A percentile compares a stretch with the other conserved stretches of the same genome.
Conservation (phyloP, 2,329 filamentous ascomycete genomes). For the Pseudogymnoascus destructans region DNA sequence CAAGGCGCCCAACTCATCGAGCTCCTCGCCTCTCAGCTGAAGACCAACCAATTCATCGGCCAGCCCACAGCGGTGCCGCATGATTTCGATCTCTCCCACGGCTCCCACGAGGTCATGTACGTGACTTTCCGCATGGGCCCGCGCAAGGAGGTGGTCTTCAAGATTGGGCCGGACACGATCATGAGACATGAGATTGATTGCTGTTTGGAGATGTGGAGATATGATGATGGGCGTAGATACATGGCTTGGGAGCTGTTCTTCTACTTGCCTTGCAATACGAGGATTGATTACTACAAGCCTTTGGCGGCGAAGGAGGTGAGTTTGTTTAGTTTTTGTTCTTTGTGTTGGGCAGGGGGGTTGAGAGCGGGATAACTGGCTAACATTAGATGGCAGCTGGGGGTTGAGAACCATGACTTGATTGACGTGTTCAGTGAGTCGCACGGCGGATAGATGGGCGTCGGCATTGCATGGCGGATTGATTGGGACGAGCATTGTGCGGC, state of each 20-base stretch:
- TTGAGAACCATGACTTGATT: slow-evolving; percentile 1
- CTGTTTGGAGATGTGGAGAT: background rate
- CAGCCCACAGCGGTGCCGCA: background rate
- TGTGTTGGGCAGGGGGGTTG: background rate
- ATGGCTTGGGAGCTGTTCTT: background rate
- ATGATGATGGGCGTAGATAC: background rate
- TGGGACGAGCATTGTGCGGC: background rate
- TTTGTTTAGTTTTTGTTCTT: background rate
- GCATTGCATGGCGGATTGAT: background rate
- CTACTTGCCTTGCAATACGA: background rate
- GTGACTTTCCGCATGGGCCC: background rate
- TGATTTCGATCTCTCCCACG: background rate
- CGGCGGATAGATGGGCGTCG: background rate
- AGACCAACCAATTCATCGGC: background rate
- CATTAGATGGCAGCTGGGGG: background rate
- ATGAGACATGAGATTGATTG: background rate
- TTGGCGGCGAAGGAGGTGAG: background rate
- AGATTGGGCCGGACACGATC: background rate
- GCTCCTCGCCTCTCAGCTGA: background rate
- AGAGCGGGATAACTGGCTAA: background rate
- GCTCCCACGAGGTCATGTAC: background rate
- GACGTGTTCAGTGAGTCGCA: background rate
- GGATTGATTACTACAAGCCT: background rate
- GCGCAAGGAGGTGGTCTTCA: background rate
- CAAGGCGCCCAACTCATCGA: background rate